Evolutionary conservation across 2,329 filamentous ascomycete genomes (phyloP).

Genomic region (Colletotrichum sp.): DNA sequence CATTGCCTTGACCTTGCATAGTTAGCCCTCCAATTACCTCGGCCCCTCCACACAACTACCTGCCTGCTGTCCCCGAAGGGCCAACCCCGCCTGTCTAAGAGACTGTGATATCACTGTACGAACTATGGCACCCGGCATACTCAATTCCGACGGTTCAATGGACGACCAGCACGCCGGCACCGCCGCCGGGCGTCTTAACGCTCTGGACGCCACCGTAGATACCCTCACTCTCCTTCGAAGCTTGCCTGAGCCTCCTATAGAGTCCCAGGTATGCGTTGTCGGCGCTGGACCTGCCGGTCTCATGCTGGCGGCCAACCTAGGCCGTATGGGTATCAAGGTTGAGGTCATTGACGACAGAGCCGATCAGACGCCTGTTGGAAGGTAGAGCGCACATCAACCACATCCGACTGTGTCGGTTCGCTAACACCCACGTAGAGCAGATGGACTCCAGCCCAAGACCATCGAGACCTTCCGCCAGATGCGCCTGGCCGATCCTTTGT

Average conservation of each 20-base stretch:
- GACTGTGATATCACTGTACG: constrained; percentile 6
- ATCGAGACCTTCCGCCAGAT: constrained; percentile 80
- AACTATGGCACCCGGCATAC: constrained; percentile 40
- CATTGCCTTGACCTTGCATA: neutral
- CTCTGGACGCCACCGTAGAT: constrained; percentile 43
- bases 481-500: constrained; percentile 70
- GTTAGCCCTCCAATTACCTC: constrained; percentile 1
- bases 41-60: neutral
- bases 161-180: constrained; percentile 27
- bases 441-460: constrained; percentile 78
- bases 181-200: constrained; percentile 29
- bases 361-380: constrained; percentile 70
- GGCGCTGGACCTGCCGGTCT: constrained; percentile 62
- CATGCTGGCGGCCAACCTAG: constrained; percentile 61
- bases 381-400: constrained; percentile 32
- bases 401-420: neutral
- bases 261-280: constrained; percentile 56
- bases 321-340: constrained; percentile 69
- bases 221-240: constrained; percentile 54
- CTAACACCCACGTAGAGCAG: constrained; percentile 51
- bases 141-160: constrained; percentile 34
- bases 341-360: constrained; percentile 72
- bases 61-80: neutral
- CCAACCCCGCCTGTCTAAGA: neutral
- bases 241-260: constrained; percentile 50